Evolutionary conservation across 1,284 basidiomycete genomes (phyloP).

Genomic region (Malassezia globosa): DNA sequence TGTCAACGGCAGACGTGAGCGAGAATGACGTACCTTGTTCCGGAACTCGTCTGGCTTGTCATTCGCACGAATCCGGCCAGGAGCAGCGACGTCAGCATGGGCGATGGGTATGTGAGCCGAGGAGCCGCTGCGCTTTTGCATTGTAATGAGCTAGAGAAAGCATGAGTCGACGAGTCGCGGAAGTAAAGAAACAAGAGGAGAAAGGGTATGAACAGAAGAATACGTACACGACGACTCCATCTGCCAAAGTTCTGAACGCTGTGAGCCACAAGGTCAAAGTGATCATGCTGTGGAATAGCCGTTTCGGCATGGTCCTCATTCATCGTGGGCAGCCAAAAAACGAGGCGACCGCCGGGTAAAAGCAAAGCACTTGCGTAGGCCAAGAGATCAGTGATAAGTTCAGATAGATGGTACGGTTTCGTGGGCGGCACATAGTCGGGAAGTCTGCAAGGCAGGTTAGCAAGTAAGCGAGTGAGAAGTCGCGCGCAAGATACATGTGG

Average conservation of each 20-base stretch:
- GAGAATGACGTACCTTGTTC: slow-evolving; percentile 18
- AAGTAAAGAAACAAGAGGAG: no score
- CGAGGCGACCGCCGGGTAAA: slow-evolving; percentile 72
- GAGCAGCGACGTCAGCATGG: not conserved
- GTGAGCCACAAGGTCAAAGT: slow-evolving; percentile 58
- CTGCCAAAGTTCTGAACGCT: slow-evolving; percentile 87
- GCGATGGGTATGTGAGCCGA: slow-evolving; percentile 15
- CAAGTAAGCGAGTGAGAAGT: slow-evolving; percentile 21
- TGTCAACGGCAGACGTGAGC: no score
- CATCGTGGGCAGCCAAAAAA: slow-evolving; percentile 57
- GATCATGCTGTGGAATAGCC: slow-evolving; percentile 15
- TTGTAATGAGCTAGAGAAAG: slow-evolving; percentile 37
- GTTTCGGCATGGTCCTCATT: slow-evolving; percentile 27
- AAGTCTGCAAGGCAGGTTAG: no score
- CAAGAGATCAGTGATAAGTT: slow-evolving; percentile 70
- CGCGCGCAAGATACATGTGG: no score
- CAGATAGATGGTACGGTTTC: slow-evolving; percentile 82
- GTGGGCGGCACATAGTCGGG: slow-evolving; percentile 56
- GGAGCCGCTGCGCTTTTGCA: slow-evolving; percentile 27
- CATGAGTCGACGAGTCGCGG: no score
- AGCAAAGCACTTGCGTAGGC: slow-evolving; percentile 71
- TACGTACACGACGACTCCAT: slow-evolving; percentile 60
- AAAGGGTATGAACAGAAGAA: not conserved
- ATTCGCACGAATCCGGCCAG: slow-evolving; percentile 23
- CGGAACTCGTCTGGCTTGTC: slow-evolving; percentile 32